These are phyloP conservation scores for Pezicula radicicola DNA, from an alignment of 2,329 filamentous ascomycete species.

Conservation along the genomic window DNA sequence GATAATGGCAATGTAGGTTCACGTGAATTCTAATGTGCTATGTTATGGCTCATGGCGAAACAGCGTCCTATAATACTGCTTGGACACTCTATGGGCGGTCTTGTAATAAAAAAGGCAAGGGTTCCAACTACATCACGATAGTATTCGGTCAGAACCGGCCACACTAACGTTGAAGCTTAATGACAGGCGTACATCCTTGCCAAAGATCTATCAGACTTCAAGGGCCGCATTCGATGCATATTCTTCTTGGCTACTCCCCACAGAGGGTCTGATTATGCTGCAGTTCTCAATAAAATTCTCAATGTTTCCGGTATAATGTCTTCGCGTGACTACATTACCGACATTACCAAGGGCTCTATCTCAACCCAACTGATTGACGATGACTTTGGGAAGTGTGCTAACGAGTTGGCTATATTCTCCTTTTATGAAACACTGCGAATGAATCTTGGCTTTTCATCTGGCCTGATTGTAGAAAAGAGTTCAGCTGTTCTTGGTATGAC, in stretches of 20 bases:
- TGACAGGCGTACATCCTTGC: constrained; percentile 20
- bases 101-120: constrained; percentile 27
- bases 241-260: constrained; percentile 31
- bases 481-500: too few relatives aligned
- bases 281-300: constrained; percentile 20
- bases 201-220: constrained; percentile 10
- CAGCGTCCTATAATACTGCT: constrained; percentile 22
- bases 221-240: constrained; percentile 18
- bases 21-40: constrained; percentile 1
- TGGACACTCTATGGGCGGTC: constrained; percentile 31
- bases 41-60: constrained; percentile 1
- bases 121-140: background rate
- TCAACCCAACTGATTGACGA: background rate
- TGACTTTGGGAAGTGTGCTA: too few relatives aligned
- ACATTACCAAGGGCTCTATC: constrained; percentile 16
- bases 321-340: constrained; percentile 18
- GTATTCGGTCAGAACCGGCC: background rate
- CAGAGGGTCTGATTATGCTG: constrained; percentile 24
- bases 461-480: too few relatives aligned
- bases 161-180: background rate
- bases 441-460: too few relatives aligned
- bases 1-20: background rate
- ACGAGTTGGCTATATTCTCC: too few relatives aligned
- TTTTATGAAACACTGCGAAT: too few relatives aligned
- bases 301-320: background rate